Evolutionary conservation across 257 asterid species (phyloP), one percentile per base, ranked within the genome.

Genomic region (Scutellaria minor): DNA sequence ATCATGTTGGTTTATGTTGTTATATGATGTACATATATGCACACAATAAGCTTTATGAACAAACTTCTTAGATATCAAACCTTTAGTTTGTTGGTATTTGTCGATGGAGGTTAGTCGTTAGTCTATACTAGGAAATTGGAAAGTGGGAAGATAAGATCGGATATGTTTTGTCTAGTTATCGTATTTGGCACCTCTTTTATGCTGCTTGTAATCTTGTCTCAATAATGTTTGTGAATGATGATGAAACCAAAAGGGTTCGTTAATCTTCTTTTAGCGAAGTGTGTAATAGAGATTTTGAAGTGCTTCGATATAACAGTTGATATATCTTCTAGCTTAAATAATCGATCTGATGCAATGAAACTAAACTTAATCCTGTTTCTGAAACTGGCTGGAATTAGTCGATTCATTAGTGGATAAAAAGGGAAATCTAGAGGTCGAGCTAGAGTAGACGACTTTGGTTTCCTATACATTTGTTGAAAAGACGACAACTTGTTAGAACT

Each of bases 71-170:
- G 18, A 18, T 18, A 18, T 18, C 18, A 18, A 18, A 18, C 18
- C 18, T 18, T 58, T 46, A 44, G 57, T 64, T 39, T 61, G 53
- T 40, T 61, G 22, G 64, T 62, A 20, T 50, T 39, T 42, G 55
- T 69, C 14, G n/a, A 11, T n/a, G 50, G 51, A 61, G 50, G 67
- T 44, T 9, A n/a, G 64, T 39, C 45, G 59, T 15, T 72, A 4
- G 64, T 55, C 7, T 55, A 5, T 11, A 37, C 52, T 22, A 7
- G 22, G 40, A 1, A 14, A 9, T 0, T 15, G 9, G 12, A 24
- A 20, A 44, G 22, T 31, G 54, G 15, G 41, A 9, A 27, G 18
- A 31, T 6, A 7, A 66, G 54, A 6, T 54, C 22, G 42, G 62
- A 24, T 4, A 3, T 11, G 22, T 65, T 27, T 20, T 24, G 31